Evolutionary conservation across 148 eudicot genomes (phyloP), one percentile per base, ranked within the genome.

Genomic region (Diospyros kaki): DNA sequence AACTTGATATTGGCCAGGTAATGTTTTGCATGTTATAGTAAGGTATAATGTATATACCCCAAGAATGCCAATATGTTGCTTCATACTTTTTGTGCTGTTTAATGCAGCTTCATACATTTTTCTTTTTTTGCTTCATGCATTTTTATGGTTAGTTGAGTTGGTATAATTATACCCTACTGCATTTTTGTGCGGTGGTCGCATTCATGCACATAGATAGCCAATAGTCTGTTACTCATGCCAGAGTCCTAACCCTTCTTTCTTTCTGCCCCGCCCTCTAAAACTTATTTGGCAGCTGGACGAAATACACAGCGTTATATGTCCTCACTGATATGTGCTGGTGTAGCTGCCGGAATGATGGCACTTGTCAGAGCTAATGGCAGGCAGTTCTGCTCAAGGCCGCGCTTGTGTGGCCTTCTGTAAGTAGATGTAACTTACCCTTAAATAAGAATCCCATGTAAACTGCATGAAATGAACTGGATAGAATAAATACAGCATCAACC

Each of bases 311-410:
- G 75, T 66, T 76, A 76, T 68, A 39, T 90, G 71, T 85, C 89
- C 0, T 89, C 98, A 46, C 78, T 88, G 59, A 72, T 92, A 38
- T 95, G 98, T 75, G 98, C 89, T 55, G 90, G 97, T 75, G 75
- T 87, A 53, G 78, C 96, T 54, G 98, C 97, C 50, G 98, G 96
- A 15, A 74, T 95, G 76, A 80, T 92, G 89, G 94, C 96, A 4
- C 14, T 92, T 59, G 85, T 86, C 18, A 95, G 90, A 83, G 75
- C 91, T 60, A 92, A 95, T 64, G 98, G 98, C 59, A 84, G 98
- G 71, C 96, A 90, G 68, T 78, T 95, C 72, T 92, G 97, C 80
- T 92, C 97, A 2, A 87, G 87, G 82, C 98, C 98, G 81, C 96
- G 98, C 17, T 85, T 95, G 78, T 92, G 96, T 77, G 90, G 90